Evolutionary conservation across 73 alveolate species (phyloP).

Genomic region (Tetrahymena thermophila): DNA sequence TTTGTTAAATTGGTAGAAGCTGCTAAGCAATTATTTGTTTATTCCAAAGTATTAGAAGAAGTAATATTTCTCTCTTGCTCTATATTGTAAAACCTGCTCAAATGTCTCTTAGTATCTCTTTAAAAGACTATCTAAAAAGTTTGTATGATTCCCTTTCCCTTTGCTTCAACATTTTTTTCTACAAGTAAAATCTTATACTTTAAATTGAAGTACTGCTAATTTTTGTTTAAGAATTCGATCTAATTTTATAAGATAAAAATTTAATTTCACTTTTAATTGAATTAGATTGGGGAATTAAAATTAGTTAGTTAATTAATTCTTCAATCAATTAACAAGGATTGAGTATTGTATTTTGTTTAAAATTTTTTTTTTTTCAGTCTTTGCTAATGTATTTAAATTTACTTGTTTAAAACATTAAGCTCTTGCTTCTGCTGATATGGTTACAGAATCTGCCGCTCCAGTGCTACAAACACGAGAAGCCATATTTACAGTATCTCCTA

Average conservation of each 20-base stretch:
- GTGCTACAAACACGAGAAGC: slow-evolving; percentile 89
- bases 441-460: slow-evolving; percentile 41
- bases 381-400: background rate
- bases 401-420: background rate
- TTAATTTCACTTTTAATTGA: background rate
- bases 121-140: background rate
- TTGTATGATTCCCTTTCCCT: background rate
- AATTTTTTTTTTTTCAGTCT: background rate
- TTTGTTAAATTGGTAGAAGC: background rate
- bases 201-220: background rate
- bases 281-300: background rate
- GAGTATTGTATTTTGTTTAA: background rate
- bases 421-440: slow-evolving; percentile 10
- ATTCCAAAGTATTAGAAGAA: background rate
- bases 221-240: background rate
- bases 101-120: background rate
- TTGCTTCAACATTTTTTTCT: background rate
- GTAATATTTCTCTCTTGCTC: background rate
- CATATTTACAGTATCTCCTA: slow-evolving; percentile 95
- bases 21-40: background rate
- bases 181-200: background rate
- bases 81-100: background rate
- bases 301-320: no score
- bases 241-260: background rate
- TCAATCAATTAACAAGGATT: no score